Evolutionary conservation across 495 filamentous ascomycete genomes (phyloP), one percentile per base, ranked within the genome.

Genomic region (Opeltia flavorubescens): DNA sequence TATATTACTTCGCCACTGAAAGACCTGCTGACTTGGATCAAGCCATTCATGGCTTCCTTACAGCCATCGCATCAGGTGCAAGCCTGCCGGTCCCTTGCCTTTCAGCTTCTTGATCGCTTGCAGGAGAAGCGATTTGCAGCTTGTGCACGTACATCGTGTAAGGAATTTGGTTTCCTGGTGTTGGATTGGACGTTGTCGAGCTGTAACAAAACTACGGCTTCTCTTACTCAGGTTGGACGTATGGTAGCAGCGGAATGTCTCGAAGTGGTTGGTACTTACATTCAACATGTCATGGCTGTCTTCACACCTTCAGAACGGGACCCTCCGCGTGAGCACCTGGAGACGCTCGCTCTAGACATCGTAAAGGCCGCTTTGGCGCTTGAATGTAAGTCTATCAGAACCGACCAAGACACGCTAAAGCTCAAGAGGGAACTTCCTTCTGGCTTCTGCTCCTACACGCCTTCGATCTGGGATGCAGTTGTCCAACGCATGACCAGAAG

Each of bases 391-490:
- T 81, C 79, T 4, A 70, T 89, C 1, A 74, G 72, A 35, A 77
- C 76, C 48, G 84, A 89, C 54, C 83, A 77, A 57, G 72, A 79
- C 41, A 72, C 78, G 12, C 70, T 93, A 43, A 65, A 75, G 4
- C 67, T 66, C 4, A 66, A 70, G 2, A 66, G 66, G 21, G 62
- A 71, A 9, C 68, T 89, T n/a, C 79, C 85, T 31, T 72, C 82
- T 46, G 77, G 79, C 20, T 67, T 79, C 12, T 74, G 71, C 42
- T 74, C 77, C 4, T 75, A 82, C 50, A 82, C 80, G 0, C 66
- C 76, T 2, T 62, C 68, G 1, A 76, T 93, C 25, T 94, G 88
- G 89, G 78, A 86, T 53, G 71, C 75, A 1, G 78, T 87, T 27
- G 66, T 89, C 26, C 70, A 76, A 43, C 72, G 79, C 30, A 72